phyloP scores from a whole-genome alignment of 2,329 filamentous ascomycete species.

The Sclerotinia trifoliorum region DNA sequence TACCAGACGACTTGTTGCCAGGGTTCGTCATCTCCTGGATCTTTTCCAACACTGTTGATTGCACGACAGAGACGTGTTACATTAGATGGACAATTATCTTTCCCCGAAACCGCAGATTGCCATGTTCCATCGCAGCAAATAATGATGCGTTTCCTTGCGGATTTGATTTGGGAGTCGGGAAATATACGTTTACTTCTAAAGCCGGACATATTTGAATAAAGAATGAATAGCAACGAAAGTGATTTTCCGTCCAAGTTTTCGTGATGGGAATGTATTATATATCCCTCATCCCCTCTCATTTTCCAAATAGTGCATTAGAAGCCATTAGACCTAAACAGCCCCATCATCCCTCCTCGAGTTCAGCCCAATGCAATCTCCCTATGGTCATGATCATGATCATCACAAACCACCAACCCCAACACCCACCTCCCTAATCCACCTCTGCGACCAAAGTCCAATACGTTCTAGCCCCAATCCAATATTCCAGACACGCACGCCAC shows the following conservation, averaged over 20 bases:
- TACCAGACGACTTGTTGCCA: slow-evolving; percentile 21
- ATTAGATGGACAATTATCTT: slow-evolving; percentile 11
- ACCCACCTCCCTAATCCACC: not conserved
- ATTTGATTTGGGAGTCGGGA: not conserved
- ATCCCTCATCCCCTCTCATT: not conserved
- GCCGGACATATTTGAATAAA: not conserved
- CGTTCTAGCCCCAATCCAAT: not conserved
- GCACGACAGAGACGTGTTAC: slow-evolving; percentile 12
- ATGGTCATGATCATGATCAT: no score
- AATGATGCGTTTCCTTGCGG: slow-evolving; percentile 8
- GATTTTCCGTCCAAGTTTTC: not conserved
- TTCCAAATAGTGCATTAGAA: not conserved
- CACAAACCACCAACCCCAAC: not conserved
- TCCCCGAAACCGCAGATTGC: slow-evolving; percentile 13
- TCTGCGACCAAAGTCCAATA: not conserved
- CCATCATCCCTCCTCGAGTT: no score
- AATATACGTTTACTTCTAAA: not conserved
- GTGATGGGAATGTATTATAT: not conserved
- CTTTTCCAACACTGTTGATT: not conserved
- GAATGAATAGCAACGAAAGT: not conserved
- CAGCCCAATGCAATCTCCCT: no score
- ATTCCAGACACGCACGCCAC: not conserved
- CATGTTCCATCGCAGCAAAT: slow-evolving; percentile 20
- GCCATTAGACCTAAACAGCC: no score
- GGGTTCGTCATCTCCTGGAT: not conserved